Conservation (phyloP, 2,329 filamentous ascomycete genomes). For the Zelopaecilomyces penicillatus region DNA sequence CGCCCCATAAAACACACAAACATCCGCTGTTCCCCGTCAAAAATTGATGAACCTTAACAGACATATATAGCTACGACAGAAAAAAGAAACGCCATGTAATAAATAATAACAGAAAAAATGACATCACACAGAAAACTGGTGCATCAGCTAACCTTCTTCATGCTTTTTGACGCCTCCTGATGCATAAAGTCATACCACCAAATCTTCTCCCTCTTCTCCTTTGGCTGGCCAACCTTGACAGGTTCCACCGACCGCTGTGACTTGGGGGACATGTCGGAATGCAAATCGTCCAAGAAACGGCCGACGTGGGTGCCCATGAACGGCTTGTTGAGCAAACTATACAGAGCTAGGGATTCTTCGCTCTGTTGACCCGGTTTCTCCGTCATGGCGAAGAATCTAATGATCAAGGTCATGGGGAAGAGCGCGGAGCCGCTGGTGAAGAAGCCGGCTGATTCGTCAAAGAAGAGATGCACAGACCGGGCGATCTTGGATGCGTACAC, state of each 20-base stretch:
- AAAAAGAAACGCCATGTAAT: no score
- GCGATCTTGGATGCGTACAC: slow-evolving; percentile 11
- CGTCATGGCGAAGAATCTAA: slow-evolving; percentile 8
- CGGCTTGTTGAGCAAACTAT: slow-evolving; percentile 8
- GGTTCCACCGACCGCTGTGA: no score
- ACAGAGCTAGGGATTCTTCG: slow-evolving; percentile 7
- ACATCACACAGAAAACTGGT: no score
- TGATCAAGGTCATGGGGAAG: slow-evolving; percentile 9
- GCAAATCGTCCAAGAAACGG: slow-evolving; percentile 7
- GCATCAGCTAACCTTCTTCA: no score
- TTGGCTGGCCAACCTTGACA: not conserved
- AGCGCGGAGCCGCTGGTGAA: slow-evolving; percentile 7
- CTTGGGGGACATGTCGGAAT: not conserved
- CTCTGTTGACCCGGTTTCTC: slow-evolving; percentile 8
- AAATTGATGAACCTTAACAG: no score
- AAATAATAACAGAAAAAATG: no score
- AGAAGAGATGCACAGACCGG: slow-evolving; percentile 9
- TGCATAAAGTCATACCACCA: slow-evolving; percentile 7
- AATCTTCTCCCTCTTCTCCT: slow-evolving; percentile 6
- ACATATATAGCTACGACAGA: no score
- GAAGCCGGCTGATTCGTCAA: slow-evolving; percentile 7
- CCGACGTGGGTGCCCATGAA: slow-evolving; percentile 9
- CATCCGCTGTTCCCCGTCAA: no score
- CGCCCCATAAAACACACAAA: no score
- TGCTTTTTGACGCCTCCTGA: not conserved